phyloP scores from a whole-genome alignment of 768 basidiomycete genomes.

The Daedaleopsis sinensis region DNA sequence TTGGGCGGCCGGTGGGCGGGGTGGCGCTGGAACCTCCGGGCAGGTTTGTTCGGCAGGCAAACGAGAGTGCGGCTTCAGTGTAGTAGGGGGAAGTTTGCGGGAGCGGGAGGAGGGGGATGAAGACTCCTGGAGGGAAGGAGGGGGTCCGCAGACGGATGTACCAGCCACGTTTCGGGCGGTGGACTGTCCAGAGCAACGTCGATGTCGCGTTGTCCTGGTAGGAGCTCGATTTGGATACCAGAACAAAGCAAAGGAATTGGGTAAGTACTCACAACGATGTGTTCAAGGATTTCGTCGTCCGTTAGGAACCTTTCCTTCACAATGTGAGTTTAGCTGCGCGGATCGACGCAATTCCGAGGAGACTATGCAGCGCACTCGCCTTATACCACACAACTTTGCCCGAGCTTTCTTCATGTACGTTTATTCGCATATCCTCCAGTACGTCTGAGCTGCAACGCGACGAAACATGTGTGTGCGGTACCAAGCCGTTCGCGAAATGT shows the following conservation, averaged over 20 bases:
- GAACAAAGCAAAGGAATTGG: background rate
- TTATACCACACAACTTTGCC: slow-evolving; percentile 74
- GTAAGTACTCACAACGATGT: slow-evolving; percentile 60
- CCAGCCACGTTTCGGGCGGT: slow-evolving; percentile 82
- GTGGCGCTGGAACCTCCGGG: background rate
- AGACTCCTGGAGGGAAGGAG: slow-evolving; percentile 57
- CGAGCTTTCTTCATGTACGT: slow-evolving; percentile 60
- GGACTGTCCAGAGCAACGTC: slow-evolving; percentile 72
- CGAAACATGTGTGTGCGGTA: background rate
- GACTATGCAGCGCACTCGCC: slow-evolving; percentile 41
- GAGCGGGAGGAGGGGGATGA: slow-evolving; percentile 39
- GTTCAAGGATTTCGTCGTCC: slow-evolving; percentile 77
- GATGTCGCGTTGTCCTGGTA: slow-evolving; percentile 68
- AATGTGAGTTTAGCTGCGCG: slow-evolving; percentile 19
- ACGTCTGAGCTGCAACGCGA: slow-evolving; percentile 64
- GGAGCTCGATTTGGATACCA: background rate
- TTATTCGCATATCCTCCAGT: slow-evolving; percentile 66
- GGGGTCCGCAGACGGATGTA: slow-evolving; percentile 80
- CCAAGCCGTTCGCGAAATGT: background rate
- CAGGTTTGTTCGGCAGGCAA: slow-evolving; percentile 38
- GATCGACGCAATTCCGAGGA: background rate
- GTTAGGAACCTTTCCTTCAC: slow-evolving; percentile 71
- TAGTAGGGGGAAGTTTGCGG: slow-evolving; percentile 34
- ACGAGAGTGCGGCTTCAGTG: slow-evolving; percentile 36
- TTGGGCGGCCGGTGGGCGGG: slow-evolving; percentile 9